These are phyloP conservation scores for Coniella vitis DNA, from an alignment of 2,329 filamentous ascomycete species.

Conservation along the genomic window DNA sequence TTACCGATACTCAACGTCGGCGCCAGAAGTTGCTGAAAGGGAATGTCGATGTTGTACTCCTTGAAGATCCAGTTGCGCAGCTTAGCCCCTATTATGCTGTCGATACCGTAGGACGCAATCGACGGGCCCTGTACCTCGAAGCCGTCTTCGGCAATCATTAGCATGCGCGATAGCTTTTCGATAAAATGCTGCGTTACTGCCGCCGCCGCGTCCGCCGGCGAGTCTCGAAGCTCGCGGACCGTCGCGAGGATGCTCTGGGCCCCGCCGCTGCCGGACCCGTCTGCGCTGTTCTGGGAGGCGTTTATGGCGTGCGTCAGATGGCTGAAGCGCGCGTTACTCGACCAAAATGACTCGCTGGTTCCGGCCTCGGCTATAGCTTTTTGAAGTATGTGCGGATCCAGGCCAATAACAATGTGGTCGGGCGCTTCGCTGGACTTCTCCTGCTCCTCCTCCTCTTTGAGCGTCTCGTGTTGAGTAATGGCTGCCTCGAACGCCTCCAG, in stretches of 20 bases:
- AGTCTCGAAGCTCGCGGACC: not conserved
- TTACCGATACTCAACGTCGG: constrained; percentile 20
- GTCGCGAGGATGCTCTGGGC: constrained; percentile 4
- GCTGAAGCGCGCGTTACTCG: constrained; percentile 20
- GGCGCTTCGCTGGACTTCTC: not conserved
- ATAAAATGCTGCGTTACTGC: constrained; percentile 6
- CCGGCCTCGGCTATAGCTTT: constrained; percentile 14
- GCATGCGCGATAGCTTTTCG: constrained; percentile 18
- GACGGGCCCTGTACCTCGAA: not conserved
- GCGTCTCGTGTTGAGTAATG: constrained; percentile 18
- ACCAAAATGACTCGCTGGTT: constrained; percentile 22
- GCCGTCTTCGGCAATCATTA: constrained; percentile 16
- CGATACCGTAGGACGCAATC: constrained; percentile 28
- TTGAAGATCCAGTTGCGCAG: constrained; percentile 30
- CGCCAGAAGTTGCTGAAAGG: constrained; percentile 31
- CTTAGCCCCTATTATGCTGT: constrained; percentile 32
- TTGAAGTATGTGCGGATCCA: constrained; percentile 19
- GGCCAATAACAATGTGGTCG: constrained; percentile 23
- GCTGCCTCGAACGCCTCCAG: constrained; percentile 18
- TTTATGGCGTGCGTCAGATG: constrained; percentile 18
- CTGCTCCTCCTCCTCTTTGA: too few relatives aligned
- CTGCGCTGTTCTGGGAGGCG: constrained; percentile 9
- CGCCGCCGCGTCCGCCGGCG: not conserved
- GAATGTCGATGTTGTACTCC: constrained; percentile 30
- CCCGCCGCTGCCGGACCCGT: constrained; percentile 3